Base-by-base conservation (phyloP, 306 rosid species). In the Cucurbita ficifolia region DNA sequence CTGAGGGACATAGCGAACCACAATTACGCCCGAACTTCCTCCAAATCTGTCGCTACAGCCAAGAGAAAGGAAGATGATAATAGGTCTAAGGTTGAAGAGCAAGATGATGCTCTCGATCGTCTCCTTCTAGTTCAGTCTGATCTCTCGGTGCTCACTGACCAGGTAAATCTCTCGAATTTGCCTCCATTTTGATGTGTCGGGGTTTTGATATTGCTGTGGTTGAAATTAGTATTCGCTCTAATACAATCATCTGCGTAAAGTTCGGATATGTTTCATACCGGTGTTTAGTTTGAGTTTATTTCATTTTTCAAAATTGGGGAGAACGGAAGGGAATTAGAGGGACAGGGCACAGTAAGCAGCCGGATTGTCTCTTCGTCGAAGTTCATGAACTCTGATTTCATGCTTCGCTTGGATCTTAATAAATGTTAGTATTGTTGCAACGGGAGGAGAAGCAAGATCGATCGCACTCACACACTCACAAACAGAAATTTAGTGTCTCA, bases 111-210 rank as follows among this genome's bases (percentile, higher is more conserved):
- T 18, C 82, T 86, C 53, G 90, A 82, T 78, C 87, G 75, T 5
- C 87, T 94, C 56, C 77, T 87, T 49, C 82, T 84, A 16, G 75
- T 87, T 76, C 92, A 86, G 49, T 84, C 97, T 52, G 87, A 90
- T 70, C 78, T 94, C 56, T 87, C 91, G 11, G 42, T 86, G 73
- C 76, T 89, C 73, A 54, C 85, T 75, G 73, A 76, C 57, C 87
- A 90, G 96, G 98, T 87, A n/a, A 8, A 33, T 13, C 17, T 57
- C 57, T 49, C 21, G 10, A 29, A 13, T 33, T 48, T 2, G 0
- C 74, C 74, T 50, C 18, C 14, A 4, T 2, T 72, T 13, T 0
- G 7, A 8, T 36, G 1, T 2, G 0, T 75, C 67, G 1, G 17
- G 22, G 33, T 29, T 29, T 29, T 29, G 33, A 29, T 29, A 29